phyloP scores from a whole-genome alignment of 2,329 filamentous ascomycete species.

The Trematosphaeria pertusa region DNA sequence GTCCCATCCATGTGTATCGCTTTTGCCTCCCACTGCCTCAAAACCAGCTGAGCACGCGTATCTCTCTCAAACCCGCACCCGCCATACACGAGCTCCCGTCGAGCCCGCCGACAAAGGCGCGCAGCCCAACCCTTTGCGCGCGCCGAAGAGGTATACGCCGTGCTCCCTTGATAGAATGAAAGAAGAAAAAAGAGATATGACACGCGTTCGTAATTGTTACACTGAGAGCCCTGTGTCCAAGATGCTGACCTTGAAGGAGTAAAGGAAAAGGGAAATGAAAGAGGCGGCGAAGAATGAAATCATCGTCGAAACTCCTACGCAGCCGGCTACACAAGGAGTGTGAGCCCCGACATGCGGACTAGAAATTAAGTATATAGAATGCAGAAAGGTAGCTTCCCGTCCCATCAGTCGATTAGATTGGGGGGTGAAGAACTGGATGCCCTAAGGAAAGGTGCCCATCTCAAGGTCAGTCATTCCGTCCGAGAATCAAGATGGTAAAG shows the following conservation, averaged over 20 bases:
- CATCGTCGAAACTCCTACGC: too few relatives aligned
- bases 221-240: too few relatives aligned
- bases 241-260: too few relatives aligned
- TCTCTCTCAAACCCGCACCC: not conserved
- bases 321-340: not conserved
- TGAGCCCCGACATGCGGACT: constrained; percentile 4
- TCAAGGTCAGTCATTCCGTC: not conserved
- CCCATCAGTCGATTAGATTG: not conserved
- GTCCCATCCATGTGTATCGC: not conserved
- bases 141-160: not conserved
- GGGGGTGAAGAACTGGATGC: not conserved
- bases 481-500: constrained; percentile 2
- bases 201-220: constrained; percentile 7
- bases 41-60: constrained; percentile 13
- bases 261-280: not conserved
- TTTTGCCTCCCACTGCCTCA: not conserved
- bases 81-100: not conserved
- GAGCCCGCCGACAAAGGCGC: not conserved
- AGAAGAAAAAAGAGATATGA: constrained; percentile 3
- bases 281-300: not conserved
- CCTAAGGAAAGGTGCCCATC: not conserved
- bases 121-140: too few relatives aligned
- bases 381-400: constrained; percentile 1
- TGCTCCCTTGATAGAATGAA: constrained; percentile 1
- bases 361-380: constrained; percentile 23